Evolutionary conservation across 352 stramenopile genomes (phyloP).

Genomic region (Phytophthora podocarpi): DNA sequence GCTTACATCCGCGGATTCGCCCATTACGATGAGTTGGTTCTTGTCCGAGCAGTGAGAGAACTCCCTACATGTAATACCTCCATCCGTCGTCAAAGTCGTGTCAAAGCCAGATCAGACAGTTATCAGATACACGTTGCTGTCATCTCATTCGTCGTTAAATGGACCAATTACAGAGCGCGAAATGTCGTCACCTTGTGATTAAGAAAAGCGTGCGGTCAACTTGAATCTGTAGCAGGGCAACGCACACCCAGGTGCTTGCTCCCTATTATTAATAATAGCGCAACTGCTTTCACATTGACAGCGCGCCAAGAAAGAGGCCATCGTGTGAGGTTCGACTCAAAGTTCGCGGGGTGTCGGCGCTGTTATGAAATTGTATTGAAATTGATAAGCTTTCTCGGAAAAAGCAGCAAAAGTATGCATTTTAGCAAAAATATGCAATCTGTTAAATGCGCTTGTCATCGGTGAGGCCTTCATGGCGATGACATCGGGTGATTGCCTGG

Average conservation of each 20-base stretch:
- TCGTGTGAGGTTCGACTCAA: no score
- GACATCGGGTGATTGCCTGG: background rate
- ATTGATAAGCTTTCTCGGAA: no score
- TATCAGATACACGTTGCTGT: slow-evolving; percentile 27
- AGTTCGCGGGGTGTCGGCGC: no score
- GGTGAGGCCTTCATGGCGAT: background rate
- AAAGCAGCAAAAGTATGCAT: slow-evolving; percentile 23
- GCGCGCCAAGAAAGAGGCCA: background rate
- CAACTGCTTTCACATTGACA: background rate
- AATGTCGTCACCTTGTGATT: background rate
- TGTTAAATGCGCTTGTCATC: slow-evolving; percentile 21
- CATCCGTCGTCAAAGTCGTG: no score
- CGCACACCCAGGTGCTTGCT: slow-evolving; percentile 1
- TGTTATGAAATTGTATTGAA: slow-evolving; percentile 4
- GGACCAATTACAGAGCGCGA: background rate
- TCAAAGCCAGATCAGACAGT: slow-evolving; percentile 28
- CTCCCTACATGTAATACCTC: no score
- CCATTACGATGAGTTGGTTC: slow-evolving; percentile 3
- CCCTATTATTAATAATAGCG: background rate
- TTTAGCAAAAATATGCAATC: slow-evolving; percentile 26
- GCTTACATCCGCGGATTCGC: background rate
- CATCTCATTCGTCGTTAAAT: slow-evolving; percentile 13
- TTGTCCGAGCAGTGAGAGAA: no score
- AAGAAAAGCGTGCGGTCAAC: slow-evolving; percentile 3
- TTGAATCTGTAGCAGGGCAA: background rate